phyloP scores from a whole-genome alignment of 345 rosid genomes.

The Heritiera fomes region DNA sequence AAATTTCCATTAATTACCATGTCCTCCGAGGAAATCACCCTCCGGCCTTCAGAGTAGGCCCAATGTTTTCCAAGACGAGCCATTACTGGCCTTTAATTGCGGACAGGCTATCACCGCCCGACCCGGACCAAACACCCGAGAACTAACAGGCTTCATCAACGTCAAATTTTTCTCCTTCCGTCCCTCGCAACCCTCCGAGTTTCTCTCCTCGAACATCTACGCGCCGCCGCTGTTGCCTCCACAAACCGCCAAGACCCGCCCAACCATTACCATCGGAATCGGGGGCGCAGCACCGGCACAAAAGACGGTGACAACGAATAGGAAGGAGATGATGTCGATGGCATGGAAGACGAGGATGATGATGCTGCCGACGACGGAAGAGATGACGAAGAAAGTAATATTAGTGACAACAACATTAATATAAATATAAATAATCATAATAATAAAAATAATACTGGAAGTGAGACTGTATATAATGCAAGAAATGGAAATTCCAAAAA shows the following conservation, averaged over 20 bases:
- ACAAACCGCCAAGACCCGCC: conserved; percentile 22
- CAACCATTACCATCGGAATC: conserved; percentile 25
- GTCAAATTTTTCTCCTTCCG: conserved; percentile 52
- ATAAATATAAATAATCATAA: conserved; percentile 21
- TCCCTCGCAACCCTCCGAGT: conserved; percentile 30
- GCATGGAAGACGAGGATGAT: conserved; percentile 39
- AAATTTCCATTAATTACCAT: conserved; percentile 22
- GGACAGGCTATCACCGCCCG: conserved; percentile 29
- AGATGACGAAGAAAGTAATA: conserved; percentile 18
- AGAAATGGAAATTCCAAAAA: conserved; percentile 25
- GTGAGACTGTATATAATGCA: conserved; percentile 19
- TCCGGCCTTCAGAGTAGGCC: conserved; percentile 27
- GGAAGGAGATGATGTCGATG: conserved; percentile 52
- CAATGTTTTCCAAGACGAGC: conserved; percentile 58
- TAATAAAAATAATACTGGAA: conserved; percentile 23
- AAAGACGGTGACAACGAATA: conserved; percentile 39
- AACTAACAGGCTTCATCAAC: conserved; percentile 54
- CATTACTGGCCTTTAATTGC: conserved; percentile 43
- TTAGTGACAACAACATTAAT: conserved; percentile 14
- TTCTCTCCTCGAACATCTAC: conserved; percentile 32
- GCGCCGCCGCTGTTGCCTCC: background rate
- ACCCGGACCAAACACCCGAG: conserved; percentile 48
- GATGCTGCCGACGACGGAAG: conserved; percentile 30
- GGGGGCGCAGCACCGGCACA: conserved; percentile 34
- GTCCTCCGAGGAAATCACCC: conserved; percentile 52